These are phyloP conservation scores for Albugo laibachii DNA, from an alignment of 352 stramenopile genomes.

Conservation along the genomic window DNA sequence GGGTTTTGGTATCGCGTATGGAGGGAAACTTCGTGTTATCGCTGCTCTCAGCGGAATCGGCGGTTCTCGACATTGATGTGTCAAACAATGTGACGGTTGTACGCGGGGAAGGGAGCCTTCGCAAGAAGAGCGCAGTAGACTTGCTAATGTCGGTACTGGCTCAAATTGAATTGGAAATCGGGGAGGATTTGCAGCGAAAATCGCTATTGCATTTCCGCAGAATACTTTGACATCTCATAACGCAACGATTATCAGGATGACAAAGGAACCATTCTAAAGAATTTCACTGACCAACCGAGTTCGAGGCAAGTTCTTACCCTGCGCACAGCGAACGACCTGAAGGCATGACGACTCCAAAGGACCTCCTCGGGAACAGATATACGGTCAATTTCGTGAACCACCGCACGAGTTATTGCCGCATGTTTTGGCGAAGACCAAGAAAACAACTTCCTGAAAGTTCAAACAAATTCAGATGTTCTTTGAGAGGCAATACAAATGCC, in stretches of 20 bases:
- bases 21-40: background rate
- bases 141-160: background rate
- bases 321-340: background rate
- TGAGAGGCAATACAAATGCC: background rate
- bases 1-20: background rate
- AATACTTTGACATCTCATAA: background rate
- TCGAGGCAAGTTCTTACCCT: background rate
- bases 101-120: background rate
- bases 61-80: background rate
- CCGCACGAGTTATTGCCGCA: background rate
- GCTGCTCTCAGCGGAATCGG: background rate
- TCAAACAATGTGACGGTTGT: background rate
- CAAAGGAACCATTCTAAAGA: background rate
- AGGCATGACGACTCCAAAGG: background rate
- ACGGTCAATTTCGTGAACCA: conserved; percentile 1
- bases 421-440: background rate
- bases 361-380: background rate
- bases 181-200: background rate
- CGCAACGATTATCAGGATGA: background rate
- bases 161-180: background rate
- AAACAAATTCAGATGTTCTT: background rate
- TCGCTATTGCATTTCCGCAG: background rate
- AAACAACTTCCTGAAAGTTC: background rate
- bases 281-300: background rate
- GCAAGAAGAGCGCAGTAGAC: background rate